Conservation (phyloP, 805 yeast genomes). For the Metschnikowia matae region DNA sequence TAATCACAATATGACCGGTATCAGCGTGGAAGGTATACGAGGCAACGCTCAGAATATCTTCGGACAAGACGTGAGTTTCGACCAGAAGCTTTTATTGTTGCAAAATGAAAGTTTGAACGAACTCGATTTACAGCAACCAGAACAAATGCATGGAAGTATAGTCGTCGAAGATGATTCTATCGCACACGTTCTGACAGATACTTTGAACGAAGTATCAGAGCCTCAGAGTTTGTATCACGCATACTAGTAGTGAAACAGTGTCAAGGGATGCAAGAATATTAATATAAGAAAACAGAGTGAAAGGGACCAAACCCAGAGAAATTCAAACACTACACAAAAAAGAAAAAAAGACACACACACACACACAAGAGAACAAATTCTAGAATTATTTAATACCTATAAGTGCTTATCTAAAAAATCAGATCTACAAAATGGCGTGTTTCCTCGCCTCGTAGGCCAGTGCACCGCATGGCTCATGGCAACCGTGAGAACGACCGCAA, state of each 20-base stretch:
- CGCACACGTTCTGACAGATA: conserved; percentile 22
- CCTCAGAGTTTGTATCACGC: conserved; percentile 24
- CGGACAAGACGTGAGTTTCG: conserved; percentile 20
- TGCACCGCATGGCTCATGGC: background rate
- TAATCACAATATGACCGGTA: background rate
- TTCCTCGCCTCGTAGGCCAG: background rate
- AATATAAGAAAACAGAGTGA: background rate
- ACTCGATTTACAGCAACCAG: conserved; percentile 9
- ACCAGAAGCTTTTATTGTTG: conserved; percentile 26
- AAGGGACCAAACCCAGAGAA: background rate
- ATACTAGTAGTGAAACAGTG: conserved; percentile 9
- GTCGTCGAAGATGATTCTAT: conserved; percentile 1
- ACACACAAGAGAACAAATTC: background rate
- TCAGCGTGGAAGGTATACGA: conserved; percentile 6
- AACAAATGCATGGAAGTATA: background rate
- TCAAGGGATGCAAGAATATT: background rate
- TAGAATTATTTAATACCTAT: background rate
- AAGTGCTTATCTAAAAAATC: background rate
- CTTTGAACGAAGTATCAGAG: conserved; percentile 18
- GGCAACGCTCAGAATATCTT: conserved; percentile 13
- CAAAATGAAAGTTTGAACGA: conserved; percentile 21
- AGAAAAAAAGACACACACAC: too few relatives aligned
- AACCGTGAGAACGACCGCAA: background rate
- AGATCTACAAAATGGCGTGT: background rate
- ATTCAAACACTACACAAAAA: too few relatives aligned